Base-by-base conservation (phyloP, 106 monocot genomes). In the Alisma plantagoaquatica region DNA sequence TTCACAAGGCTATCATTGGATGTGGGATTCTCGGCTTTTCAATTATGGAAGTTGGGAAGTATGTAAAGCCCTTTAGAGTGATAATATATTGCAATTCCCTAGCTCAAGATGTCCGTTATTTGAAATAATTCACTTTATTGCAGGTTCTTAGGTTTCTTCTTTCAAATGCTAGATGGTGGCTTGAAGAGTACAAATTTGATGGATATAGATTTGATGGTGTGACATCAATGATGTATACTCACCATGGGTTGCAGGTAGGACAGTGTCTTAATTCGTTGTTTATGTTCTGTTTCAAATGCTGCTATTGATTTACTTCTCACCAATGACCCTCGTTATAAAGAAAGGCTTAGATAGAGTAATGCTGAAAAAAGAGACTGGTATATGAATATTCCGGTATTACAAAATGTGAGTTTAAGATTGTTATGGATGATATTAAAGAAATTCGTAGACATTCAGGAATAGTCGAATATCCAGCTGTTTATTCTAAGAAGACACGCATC, bases 91-190 rank as follows among this genome's bases (percentile, higher is more conserved):
- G 28, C 16, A 3, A 38, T 15, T 27, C 42, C 2, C n/a, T 51
- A 12, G 47, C 16, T 21, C 10, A 10, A 16, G 9, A 18, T 16
- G 46, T 31, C n/a, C n/a, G n/a, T n/a, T n/a, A n/a, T n/a, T n/a
- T n/a, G n/a, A n/a, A n/a, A n/a, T n/a, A n/a, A n/a, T n/a, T n/a
- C n/a, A n/a, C n/a, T n/a, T n/a, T n/a, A n/a, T 16, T 31, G 20
- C 21, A 98, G 96, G 96, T 98, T 17, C 41, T 98, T 55, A 76
- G 98, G 43, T 98, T 70, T 68, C 79, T 98, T 49, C 73, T 98
- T 60, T 98, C 98, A 63, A 98, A 98, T 82, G 98, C 90, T 54
- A 90, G 98, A 79, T 98, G 98, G 98, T 98, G 98, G 98, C 74
- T 98, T 21, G 98, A 98, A 21, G 98, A 98, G 60, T 98, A 85